Base-by-base conservation (phyloP, 2,329 filamentous ascomycete genomes). In the Sordariomycetes sp. region DNA sequence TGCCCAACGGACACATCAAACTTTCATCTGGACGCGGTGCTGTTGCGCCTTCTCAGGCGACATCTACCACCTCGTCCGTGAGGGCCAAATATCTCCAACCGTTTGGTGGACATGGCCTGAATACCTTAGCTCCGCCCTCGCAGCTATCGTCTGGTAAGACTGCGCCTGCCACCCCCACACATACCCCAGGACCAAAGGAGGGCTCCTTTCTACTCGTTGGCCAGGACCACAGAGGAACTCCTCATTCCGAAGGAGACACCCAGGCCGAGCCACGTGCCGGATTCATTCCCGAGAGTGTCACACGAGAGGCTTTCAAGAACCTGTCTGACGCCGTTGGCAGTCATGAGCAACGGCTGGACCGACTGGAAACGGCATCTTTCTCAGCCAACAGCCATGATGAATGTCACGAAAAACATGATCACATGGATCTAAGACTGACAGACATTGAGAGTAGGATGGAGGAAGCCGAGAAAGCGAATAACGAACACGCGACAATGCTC, bases 291-390 rank as follows among this genome's bases (percentile, higher is more conserved):
- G 40, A 45, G 27, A 14, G 17, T 17, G 33, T 56, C 5, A 46
- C 55, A 18, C 55, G 50, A 6, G 57, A 59, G 21, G 54, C 56
- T 3, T 55, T 72, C 34, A 59, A 60, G 37, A 61, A 66, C 30
- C 43, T 76, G 7, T 59, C 65, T 4, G 64, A 70, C 28, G 64
- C 66, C n/a, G 65, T 80, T 39, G 61, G 70, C 38, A 67, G 70
- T 14, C 72, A 86, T 39, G 75, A 75, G 24, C 66, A 72, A 34
- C 76, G 84, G 2, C 54, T 90, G 10, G 79, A 84, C 32, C 62
- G 66, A 36, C 63, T 88, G 6, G 84, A 90, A 54, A 83, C 70
- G 33, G 64, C 72, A 2, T 86, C 81, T 0, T 84, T 86, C 46
- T 75, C 75, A 17, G 67, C 73, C 28, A 65, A 69, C 14, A 69